Percentiles rank a stretch among this genome's conserved stretches.
Evolutionary conservation across 176 grass and related monocot genomes (phyloP).

Genomic region (Stipa capillata): DNA sequence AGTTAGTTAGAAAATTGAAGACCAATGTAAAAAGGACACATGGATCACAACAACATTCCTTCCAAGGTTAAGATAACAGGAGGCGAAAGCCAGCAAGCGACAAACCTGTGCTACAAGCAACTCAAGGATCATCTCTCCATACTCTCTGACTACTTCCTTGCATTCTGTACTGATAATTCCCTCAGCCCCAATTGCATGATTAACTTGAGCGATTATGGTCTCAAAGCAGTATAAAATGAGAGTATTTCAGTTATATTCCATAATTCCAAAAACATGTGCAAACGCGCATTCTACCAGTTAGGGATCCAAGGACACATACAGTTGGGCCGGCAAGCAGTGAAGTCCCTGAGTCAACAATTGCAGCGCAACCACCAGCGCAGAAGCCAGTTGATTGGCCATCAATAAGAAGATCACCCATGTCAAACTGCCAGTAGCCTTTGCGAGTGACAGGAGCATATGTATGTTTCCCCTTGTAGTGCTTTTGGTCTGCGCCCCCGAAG

Average conservation of each 20-base stretch:
- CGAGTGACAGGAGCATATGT: slow-evolving; percentile 76
- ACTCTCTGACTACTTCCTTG: slow-evolving; percentile 79
- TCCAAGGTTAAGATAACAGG: not conserved
- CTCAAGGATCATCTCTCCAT: slow-evolving; percentile 81
- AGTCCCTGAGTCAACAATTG: slow-evolving; percentile 94
- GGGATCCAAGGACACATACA: slow-evolving; percentile 34
- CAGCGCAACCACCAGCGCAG: slow-evolving; percentile 74
- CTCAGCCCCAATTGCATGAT: slow-evolving; percentile 93
- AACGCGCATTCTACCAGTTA: not conserved
- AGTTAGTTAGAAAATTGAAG: not conserved
- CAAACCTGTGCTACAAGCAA: slow-evolving; percentile 67
- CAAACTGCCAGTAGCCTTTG: slow-evolving; percentile 95
- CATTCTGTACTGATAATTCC: slow-evolving; percentile 82
- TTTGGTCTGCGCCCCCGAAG: slow-evolving; percentile 74
- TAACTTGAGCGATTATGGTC: slow-evolving; percentile 75
- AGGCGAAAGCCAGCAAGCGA: not conserved
- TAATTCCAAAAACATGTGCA: not conserved
- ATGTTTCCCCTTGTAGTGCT: slow-evolving; percentile 66
- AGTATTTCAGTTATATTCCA: not conserved
- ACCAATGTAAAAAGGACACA: not conserved
- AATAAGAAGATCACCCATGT: slow-evolving; percentile 70
- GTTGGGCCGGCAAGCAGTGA: slow-evolving; percentile 82
- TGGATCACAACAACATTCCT: not conserved
- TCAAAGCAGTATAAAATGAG: slow-evolving; percentile 18
- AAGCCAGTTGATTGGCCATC: slow-evolving; percentile 55